Evolutionary conservation across 495 filamentous ascomycete species (phyloP).

Genomic region (Lasiosphaeria hispida): DNA sequence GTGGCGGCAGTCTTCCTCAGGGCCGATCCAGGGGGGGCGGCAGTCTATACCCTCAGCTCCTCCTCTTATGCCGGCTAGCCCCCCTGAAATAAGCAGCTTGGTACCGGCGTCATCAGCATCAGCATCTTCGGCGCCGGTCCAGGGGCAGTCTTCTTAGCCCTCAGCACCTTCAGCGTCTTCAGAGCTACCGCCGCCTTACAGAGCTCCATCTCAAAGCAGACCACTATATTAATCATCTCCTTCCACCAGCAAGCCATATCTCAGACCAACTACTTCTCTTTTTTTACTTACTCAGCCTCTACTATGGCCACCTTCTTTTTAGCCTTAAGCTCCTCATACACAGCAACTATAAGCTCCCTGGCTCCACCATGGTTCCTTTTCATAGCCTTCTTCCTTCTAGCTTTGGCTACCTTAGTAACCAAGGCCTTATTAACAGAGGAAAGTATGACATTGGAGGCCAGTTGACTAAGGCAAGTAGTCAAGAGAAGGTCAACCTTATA

Average conservation of each 20-base stretch:
- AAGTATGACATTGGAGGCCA: neutral
- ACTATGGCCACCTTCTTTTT: neutral
- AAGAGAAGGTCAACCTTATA: neutral
- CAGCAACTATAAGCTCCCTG: no score
- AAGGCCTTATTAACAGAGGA: neutral
- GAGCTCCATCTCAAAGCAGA: neutral
- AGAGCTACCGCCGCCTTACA: no score
- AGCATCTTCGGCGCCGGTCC: no score
- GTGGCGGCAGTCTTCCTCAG: no score
- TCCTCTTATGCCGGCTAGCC: no score
- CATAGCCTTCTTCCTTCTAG: neutral
- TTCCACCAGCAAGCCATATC: neutral
- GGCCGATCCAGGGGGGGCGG: no score
- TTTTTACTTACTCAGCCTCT: neutral
- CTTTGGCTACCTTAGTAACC: neutral
- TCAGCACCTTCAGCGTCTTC: no score
- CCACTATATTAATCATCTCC: neutral
- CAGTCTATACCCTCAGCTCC: no score
- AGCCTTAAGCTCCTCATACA: no score
- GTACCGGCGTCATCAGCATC: no score
- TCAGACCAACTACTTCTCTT: neutral
- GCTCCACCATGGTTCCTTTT: neutral
- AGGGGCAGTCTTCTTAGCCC: no score
- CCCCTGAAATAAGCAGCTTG: no score
- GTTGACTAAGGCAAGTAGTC: neutral